Base-by-base conservation (phyloP, 768 basidiomycete species). In the Suillus brevipes region DNA sequence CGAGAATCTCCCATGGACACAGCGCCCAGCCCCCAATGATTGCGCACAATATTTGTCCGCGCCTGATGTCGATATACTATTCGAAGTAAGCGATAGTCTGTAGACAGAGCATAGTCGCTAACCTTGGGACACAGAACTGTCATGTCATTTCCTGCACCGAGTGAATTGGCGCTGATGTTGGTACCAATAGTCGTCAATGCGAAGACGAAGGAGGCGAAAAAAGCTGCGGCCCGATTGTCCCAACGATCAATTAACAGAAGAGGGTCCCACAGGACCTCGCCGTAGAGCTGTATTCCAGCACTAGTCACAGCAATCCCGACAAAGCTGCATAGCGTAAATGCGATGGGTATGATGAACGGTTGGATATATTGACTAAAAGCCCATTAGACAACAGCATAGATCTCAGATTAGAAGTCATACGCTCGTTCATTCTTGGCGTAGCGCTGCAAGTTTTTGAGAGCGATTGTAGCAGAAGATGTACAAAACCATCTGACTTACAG, bases 171-270 rank as follows among this genome's bases (percentile, higher is more conserved):
- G 28, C 91, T 90, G 67, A 93, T 88, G 67, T 91, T 89, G 23
- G 85, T 82, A 40, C 87, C 89, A 55, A 94, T 81, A 0, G 88
- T 91, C 7, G 91, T 87, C 36, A 95, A 77, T 34, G 81, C 79
- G 73, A 94, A 94, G 28, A 86, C 83, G 74, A 92, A 85, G 0
- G 91, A 82, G 8, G 85, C 86, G 73, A 96, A 95, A 81, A 95
- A 96, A 6, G 89, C 87, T 0, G 89, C 92, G 2, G 92, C 87
- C 63, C 95, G 88, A 76, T 91, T 95, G 69, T 91, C 85, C 93
- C 93, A 95, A 53, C 80, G 81, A 74, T 91, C 86, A 68, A 94
- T 89, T 61, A 95, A 85, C 58, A 79, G 78, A 16, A 90, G 80
- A 0, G 93, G 92, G 72, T 95, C 87, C 94, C 93, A 95, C 49